Evolutionary conservation across 2,329 filamentous ascomycete genomes (phyloP).

Genomic region (Whalleya microplaca): DNA sequence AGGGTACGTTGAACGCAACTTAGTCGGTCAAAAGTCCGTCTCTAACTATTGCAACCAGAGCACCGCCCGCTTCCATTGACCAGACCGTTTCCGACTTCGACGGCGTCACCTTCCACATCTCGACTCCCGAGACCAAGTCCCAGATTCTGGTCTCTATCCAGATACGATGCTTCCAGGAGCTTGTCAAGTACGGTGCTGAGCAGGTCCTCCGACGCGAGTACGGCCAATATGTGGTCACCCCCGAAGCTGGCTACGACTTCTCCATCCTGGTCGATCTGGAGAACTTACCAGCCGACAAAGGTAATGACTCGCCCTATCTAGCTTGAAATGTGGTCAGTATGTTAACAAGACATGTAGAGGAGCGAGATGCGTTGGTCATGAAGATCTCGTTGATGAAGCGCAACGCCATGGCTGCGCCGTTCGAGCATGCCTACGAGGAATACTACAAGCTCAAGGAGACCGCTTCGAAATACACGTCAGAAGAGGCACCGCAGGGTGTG

Average conservation of each 20-base stretch:
- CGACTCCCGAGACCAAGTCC: slow-evolving; percentile 89
- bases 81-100: slow-evolving; percentile 99
- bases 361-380: slow-evolving; percentile 81
- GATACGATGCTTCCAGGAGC: slow-evolving; percentile 92
- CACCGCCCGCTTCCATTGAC: slow-evolving; percentile 85
- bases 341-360: slow-evolving; percentile 58
- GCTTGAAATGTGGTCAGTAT: not conserved
- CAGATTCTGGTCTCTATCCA: slow-evolving; percentile 94
- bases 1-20: slow-evolving; percentile 57
- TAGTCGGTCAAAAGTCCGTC: slow-evolving; percentile 12
- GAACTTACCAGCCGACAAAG: slow-evolving; percentile 78
- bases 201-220: slow-evolving; percentile 93
- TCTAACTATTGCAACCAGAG: slow-evolving; percentile 58
- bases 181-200: slow-evolving; percentile 91
- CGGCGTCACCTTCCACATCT: slow-evolving; percentile 97
- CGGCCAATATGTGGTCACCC: slow-evolving; percentile 82
- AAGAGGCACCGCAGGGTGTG: slow-evolving; percentile 90
- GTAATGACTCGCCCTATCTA: slow-evolving; percentile 44
- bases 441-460: slow-evolving; percentile 85
- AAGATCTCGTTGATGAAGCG: slow-evolving; percentile 92
- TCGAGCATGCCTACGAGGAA: slow-evolving; percentile 95
- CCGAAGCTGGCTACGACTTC: slow-evolving; percentile 95
- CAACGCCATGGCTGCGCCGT: slow-evolving; percentile 98
- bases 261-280: slow-evolving; percentile 90
- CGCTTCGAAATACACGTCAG: slow-evolving; percentile 88